phyloP scores from a whole-genome alignment of 768 basidiomycete genomes.

The Asterophora parasitica region DNA sequence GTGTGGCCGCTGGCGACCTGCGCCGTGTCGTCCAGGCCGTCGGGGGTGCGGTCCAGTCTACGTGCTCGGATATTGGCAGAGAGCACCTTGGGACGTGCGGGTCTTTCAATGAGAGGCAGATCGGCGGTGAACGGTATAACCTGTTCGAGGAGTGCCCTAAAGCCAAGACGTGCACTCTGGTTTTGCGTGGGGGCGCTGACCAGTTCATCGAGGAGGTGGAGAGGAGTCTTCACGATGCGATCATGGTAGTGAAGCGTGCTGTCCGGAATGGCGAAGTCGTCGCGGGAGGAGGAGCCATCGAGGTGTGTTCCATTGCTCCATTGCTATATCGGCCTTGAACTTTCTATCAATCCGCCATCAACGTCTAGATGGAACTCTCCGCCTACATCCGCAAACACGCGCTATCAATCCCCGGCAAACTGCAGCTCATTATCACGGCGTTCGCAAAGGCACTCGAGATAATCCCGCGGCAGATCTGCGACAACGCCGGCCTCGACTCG shows the following conservation, averaged over 20 bases:
- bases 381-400: constrained; percentile 91
- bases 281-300: constrained; percentile 95
- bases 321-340: background rate
- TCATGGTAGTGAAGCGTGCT: constrained; percentile 99
- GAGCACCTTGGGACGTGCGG: constrained; percentile 96
- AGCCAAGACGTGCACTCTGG: constrained; percentile 91
- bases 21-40: constrained; percentile 94
- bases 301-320: constrained; percentile 46
- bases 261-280: constrained; percentile 95
- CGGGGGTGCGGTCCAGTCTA: constrained; percentile 92
- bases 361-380: constrained; percentile 87
- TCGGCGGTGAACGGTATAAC: constrained; percentile 96
- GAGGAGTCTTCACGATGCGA: constrained; percentile 94
- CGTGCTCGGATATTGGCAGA: constrained; percentile 84
- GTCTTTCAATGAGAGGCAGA: constrained; percentile 87
- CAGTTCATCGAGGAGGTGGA: constrained; percentile 99
- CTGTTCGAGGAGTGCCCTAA: constrained; percentile 90
- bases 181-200: constrained; percentile 94
- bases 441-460: constrained; percentile 97
- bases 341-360: background rate
- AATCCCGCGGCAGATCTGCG: constrained; percentile 97
- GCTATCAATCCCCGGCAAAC: constrained; percentile 90
- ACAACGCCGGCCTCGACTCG: constrained; percentile 96
- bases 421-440: constrained; percentile 89
- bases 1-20: constrained; percentile 85